Evolutionary conservation across 2,329 filamentous ascomycete genomes (phyloP).

Genomic region (Fusarium papillatum): DNA sequence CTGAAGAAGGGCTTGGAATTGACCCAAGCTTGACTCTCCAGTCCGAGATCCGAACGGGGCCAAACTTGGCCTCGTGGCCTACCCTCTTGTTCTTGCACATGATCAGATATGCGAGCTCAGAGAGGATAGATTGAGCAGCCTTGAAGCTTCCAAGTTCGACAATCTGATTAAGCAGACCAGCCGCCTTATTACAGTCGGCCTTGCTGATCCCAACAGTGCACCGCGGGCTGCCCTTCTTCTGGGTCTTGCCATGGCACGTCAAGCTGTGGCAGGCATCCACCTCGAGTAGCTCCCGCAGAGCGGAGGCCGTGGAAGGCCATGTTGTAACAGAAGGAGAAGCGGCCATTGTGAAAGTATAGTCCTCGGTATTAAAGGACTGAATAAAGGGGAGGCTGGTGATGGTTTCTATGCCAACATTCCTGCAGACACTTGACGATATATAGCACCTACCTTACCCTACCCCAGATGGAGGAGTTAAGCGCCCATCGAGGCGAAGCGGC

Average conservation of each 20-base stretch:
- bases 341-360: constrained; percentile 17
- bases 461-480: constrained; percentile 17
- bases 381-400: constrained; percentile 1
- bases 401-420: constrained; percentile 35
- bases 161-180: constrained; percentile 21
- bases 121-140: constrained; percentile 26
- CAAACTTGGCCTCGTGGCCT: constrained; percentile 4
- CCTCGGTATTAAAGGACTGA: not conserved
- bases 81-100: constrained; percentile 24
- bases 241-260: constrained; percentile 25
- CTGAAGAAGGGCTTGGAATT: not conserved
- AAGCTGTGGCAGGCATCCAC: constrained; percentile 6
- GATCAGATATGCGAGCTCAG: constrained; percentile 26
- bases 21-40: constrained; percentile 32
- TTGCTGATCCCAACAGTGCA: constrained; percentile 15
- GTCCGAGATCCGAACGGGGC: not conserved
- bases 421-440: constrained; percentile 24
- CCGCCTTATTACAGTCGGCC: constrained; percentile 8
- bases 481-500: constrained; percentile 22
- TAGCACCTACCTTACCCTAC: constrained; percentile 11
- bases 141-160: constrained; percentile 19
- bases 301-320: constrained; percentile 23
- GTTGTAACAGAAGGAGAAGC: not conserved
- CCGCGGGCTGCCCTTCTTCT: not conserved
- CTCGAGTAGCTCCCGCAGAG: constrained; percentile 18